phyloP scores from a whole-genome alignment of 2,329 filamentous ascomycete species.

The Colletotrichum somersetense region DNA sequence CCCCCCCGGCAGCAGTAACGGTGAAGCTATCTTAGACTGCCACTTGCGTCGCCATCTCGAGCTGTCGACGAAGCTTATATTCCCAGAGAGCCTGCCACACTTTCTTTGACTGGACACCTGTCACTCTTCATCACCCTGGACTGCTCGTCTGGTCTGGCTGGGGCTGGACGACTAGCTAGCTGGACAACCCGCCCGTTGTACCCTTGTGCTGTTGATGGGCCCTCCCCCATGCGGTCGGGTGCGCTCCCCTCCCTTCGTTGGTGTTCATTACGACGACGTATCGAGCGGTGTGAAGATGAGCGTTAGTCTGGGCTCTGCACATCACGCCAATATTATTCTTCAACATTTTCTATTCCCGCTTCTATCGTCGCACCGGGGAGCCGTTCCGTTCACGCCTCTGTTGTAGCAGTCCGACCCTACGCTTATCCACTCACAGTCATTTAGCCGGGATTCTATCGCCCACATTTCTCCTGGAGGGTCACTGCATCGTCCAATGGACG shows the following conservation, averaged over 20 bases:
- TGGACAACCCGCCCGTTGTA: background rate
- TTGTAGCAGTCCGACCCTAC: constrained; percentile 23
- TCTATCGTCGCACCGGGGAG: constrained; percentile 26
- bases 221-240: background rate
- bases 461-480: constrained; percentile 31
- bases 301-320: constrained; percentile 35
- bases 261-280: constrained; percentile 16
- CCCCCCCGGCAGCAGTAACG: constrained; percentile 24
- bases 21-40: constrained; percentile 31
- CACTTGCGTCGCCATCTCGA: constrained; percentile 14
- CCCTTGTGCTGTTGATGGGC: constrained; percentile 16
- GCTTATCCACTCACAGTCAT: constrained; percentile 35
- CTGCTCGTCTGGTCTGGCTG: background rate
- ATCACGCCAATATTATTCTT: constrained; percentile 30
- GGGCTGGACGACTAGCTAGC: background rate
- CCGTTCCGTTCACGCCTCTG: constrained; percentile 38
- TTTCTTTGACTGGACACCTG: constrained; percentile 27
- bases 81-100: constrained; percentile 25
- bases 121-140: constrained; percentile 13
- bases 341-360: constrained; percentile 28
- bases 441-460: constrained; percentile 36
- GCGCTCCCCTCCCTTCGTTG: constrained; percentile 7
- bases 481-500: constrained; percentile 37
- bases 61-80: constrained; percentile 38
- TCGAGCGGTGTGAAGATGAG: constrained; percentile 38